Base-by-base conservation (phyloP, 176 grass and related monocot species). In the Oryza longistaminata region DNA sequence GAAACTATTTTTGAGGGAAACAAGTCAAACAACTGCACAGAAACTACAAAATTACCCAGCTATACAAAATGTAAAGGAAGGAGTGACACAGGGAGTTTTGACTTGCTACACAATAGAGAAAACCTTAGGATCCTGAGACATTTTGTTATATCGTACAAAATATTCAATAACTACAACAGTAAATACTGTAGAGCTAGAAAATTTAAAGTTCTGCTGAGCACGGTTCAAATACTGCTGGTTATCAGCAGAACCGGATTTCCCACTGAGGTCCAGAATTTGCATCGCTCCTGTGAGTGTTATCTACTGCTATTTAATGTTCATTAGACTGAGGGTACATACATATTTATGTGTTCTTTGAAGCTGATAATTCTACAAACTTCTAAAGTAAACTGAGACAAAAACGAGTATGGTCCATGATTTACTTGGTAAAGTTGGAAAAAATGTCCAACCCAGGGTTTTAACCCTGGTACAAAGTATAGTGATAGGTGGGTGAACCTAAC, bases 21-120 rank as follows among this genome's bases (percentile, higher is more conserved):
- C 73, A 58, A 24, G 58, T 21, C 37, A 12, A 17, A 24, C 73
- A 58, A 88, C 45, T 10, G 43, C 77, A 76, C 22, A 70, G 15
- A 71, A 55, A 67, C 81, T 44, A 85, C 53, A 74, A 48, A 83
- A 88, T 24, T 55, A 71, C 82, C 11, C 70, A 49, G 43, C 9
- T 9, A 64, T 68, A 76, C 65, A 48, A 78, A 81, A 16, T 55
- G 22, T 52, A 79, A 66, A 72, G n/a, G n/a, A 83, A 37, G 75
- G 40, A 35, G 70, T 21, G 48, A 34, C 7, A 66, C 8, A n/a
- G n/a, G 5, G 50, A 78, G 55, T 42, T 22, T 66, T 46, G 65
- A 81, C 52, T 53, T 49, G 27, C 31, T 71, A 49, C 61, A 66
- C 44, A 58, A 31, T 65, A 65, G 29, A 4, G 52, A 85, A 78